Percentiles rank a stretch among this genome's conserved stretches.
Evolutionary conservation across 2,329 filamentous ascomycete genomes (phyloP).

Genomic region (Aspergillus versicolor): DNA sequence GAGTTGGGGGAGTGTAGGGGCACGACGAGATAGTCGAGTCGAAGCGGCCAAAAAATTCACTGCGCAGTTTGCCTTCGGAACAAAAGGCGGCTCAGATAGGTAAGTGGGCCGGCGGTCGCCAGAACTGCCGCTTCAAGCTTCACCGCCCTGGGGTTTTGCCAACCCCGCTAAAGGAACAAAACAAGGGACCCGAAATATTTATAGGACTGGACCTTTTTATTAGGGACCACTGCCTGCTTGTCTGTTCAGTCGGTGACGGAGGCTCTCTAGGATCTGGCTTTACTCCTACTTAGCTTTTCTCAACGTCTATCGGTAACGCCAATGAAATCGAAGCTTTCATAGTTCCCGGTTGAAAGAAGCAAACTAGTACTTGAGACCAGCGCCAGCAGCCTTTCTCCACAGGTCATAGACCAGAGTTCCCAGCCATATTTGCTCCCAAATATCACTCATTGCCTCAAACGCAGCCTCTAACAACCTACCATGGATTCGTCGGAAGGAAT

Average conservation of each 20-base stretch:
- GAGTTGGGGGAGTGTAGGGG: conserved; percentile 15
- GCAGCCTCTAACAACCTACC: conserved; percentile 5
- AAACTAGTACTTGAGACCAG: conserved; percentile 14
- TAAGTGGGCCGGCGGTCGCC: conserved; percentile 30
- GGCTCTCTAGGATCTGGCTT: neutral
- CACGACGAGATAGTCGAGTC: conserved; percentile 10
- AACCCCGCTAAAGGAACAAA: conserved; percentile 27
- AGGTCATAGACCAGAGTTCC: neutral
- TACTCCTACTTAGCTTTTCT: neutral
- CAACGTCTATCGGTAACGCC: neutral
- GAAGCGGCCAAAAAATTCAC: conserved; percentile 13
- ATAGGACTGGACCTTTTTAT: neutral
- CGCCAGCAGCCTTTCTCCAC: neutral
- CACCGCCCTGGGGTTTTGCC: conserved; percentile 31
- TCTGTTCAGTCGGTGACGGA: neutral
- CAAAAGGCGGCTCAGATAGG: conserved; percentile 31
- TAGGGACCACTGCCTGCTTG: neutral
- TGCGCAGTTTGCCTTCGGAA: conserved; percentile 5
- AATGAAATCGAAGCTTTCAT: neutral
- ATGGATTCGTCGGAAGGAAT: conserved; percentile 39
- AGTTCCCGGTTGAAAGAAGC: conserved; percentile 2
- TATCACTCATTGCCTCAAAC: neutral
- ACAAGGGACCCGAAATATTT: conserved; percentile 11
- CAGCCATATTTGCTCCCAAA: neutral
- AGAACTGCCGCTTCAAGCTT: conserved; percentile 23